Percentiles rank a stretch among this genome's conserved stretches.
Conservation (phyloP, 2,329 filamentous ascomycete species). For the Neopestalotiopsis clavispora region DNA sequence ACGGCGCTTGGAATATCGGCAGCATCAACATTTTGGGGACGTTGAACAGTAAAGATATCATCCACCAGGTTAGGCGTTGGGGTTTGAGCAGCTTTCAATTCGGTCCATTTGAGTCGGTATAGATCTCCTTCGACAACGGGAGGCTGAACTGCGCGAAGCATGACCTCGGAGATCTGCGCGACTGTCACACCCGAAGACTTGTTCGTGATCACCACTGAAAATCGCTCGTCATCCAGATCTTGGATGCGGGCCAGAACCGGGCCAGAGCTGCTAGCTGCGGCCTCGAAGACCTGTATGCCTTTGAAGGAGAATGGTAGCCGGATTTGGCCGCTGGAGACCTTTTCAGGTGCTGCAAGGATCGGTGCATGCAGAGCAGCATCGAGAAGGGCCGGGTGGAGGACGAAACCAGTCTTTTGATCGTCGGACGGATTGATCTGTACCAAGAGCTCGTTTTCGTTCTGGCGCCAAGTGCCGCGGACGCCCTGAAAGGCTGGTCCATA, state of each 20-base stretch:
- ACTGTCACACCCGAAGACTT: conserved; percentile 5
- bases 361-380: conserved; percentile 14
- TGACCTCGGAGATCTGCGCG: conserved; percentile 10
- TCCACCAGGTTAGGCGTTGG: not conserved
- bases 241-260: conserved; percentile 9
- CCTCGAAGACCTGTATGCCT: not conserved
- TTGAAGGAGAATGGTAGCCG: conserved; percentile 12
- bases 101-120: conserved; percentile 13
- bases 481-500: conserved; percentile 12
- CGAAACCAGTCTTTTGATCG: not conserved
- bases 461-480: conserved; percentile 6
- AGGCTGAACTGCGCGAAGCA: conserved; percentile 9
- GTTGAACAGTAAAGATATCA: conserved; percentile 5
- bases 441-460: conserved; percentile 6
- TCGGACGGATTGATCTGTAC: conserved; percentile 4
- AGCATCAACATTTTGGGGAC: not conserved
- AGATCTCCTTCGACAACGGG: conserved; percentile 1
- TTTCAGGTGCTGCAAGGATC: conserved; percentile 12
- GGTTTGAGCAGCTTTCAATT: not conserved
- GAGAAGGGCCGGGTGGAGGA: conserved; percentile 12
- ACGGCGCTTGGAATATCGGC: conserved; percentile 2
- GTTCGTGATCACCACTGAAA: conserved; percentile 6
- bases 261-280: conserved; percentile 3
- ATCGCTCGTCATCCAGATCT: conserved; percentile 8
- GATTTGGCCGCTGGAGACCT: conserved; percentile 5